Percentiles rank a stretch among this genome's conserved stretches.
Conservation (phyloP, 2,329 filamentous ascomycete genomes). For the Sarocladium strictum region DNA sequence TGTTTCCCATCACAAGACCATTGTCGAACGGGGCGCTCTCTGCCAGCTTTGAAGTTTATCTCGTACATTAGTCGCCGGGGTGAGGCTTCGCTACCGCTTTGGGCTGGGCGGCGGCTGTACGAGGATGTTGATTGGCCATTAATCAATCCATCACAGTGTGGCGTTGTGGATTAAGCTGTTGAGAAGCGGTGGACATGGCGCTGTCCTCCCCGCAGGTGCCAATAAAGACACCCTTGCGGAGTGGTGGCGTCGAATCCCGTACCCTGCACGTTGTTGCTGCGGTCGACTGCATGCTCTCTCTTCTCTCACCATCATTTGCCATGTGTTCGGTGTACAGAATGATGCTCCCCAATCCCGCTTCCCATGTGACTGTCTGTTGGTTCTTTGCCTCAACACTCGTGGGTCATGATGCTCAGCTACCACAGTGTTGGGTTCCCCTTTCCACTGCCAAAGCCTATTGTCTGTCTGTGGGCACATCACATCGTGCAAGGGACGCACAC, state of each 20-base stretch:
- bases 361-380: conserved; percentile 5
- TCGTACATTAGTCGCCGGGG: too few relatives aligned
- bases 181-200: too few relatives aligned
- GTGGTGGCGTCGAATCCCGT: too few relatives aligned
- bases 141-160: neutral
- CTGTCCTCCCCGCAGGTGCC: too few relatives aligned
- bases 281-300: too few relatives aligned
- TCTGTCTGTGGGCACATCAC: too few relatives aligned
- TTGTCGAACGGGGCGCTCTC: too few relatives aligned
- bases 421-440: neutral
- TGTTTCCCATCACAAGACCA: too few relatives aligned
- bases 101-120: conserved; percentile 3
- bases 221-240: too few relatives aligned
- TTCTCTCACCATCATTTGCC: neutral
- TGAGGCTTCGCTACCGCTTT: neutral
- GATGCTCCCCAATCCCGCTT: neutral
- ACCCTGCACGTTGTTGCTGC: too few relatives aligned
- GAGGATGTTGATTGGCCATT: conserved; percentile 1
- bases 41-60: too few relatives aligned
- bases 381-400: neutral
- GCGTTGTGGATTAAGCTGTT: neutral
- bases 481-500: neutral
- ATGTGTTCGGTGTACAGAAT: neutral
- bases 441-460: neutral
- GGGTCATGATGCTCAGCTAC: neutral